A percentile compares a stretch with the other conserved stretches of the same genome.
phyloP scores from a whole-genome alignment of 106 monocot species.

The Acorus gramineus region DNA sequence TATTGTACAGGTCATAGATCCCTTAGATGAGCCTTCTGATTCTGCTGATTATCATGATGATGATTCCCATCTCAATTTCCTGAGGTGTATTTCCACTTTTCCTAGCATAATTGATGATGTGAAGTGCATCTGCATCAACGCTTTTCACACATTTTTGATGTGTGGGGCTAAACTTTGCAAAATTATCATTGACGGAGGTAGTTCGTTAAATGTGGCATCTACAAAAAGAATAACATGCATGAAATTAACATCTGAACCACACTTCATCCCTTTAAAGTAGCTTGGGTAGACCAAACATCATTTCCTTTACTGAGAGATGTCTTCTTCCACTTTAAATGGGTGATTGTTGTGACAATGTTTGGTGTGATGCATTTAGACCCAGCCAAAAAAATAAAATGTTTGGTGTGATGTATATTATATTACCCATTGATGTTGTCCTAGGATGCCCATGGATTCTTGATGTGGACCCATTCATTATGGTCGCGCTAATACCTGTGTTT shows the following conservation, averaged over 20 bases:
- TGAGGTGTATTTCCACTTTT: background rate
- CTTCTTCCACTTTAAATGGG: background rate
- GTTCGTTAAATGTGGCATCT: background rate
- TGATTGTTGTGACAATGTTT: background rate
- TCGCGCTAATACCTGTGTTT: too few species aligned
- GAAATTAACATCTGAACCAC: background rate
- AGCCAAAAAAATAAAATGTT: too few species aligned
- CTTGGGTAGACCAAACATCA: background rate
- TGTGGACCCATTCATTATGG: too few species aligned
- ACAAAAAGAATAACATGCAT: background rate
- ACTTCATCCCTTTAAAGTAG: background rate
- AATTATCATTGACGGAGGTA: background rate
- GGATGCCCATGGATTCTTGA: background rate
- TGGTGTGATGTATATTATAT: background rate
- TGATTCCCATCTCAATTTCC: background rate
- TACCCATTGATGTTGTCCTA: background rate
- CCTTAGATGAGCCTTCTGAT: background rate
- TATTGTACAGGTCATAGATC: background rate
- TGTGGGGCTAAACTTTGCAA: background rate
- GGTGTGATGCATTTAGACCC: background rate
- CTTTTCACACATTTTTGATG: background rate
- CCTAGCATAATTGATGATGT: background rate
- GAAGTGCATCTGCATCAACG: background rate
- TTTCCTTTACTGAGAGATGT: background rate
- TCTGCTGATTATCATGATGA: background rate